Conservation (phyloP, 371 early-diverging fungal species). For the Syncephalis plumigaleata region DNA sequence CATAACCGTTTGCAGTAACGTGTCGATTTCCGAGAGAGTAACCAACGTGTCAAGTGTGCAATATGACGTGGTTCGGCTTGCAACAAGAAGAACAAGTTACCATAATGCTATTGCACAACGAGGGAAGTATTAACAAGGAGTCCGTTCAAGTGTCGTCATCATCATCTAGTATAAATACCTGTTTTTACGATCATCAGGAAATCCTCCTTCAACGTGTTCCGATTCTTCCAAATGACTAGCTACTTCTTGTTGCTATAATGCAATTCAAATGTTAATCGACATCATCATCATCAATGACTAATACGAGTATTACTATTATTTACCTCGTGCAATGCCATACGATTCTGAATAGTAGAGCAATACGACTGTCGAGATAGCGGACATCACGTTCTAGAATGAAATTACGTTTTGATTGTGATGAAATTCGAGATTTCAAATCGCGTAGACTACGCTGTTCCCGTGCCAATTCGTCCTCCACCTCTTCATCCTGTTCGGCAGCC, state of each 20-base stretch:
- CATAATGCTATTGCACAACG: conserved; percentile 30
- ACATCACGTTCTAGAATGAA: conserved; percentile 89
- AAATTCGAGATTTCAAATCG: conserved; percentile 77
- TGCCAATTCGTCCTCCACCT: conserved; percentile 85
- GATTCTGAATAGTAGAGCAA: conserved; percentile 87
- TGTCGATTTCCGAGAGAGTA: conserved; percentile 78
- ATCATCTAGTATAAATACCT: conserved; percentile 18
- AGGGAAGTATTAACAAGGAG: neutral
- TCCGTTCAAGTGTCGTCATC: neutral
- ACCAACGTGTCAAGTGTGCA: conserved; percentile 70
- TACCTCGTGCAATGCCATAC: conserved; percentile 78
- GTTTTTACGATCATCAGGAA: conserved; percentile 71
- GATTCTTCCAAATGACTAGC: conserved; percentile 56
- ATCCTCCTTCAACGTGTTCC: conserved; percentile 41
- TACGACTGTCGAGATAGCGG: conserved; percentile 80
- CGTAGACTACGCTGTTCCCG: conserved; percentile 61
- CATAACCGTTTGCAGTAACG: conserved; percentile 87
- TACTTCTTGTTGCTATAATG: conserved; percentile 51
- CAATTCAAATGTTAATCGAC: neutral
- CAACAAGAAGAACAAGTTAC: conserved; percentile 84
- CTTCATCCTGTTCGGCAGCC: conserved; percentile 84
- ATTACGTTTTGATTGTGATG: conserved; percentile 87
- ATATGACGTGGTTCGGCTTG: conserved; percentile 88
- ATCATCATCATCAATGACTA: neutral
- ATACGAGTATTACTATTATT: conserved; percentile 7